Evolutionary conservation across 202 grass and related monocot genomes (phyloP).

Genomic region (Miscanthus sacchariflorus): DNA sequence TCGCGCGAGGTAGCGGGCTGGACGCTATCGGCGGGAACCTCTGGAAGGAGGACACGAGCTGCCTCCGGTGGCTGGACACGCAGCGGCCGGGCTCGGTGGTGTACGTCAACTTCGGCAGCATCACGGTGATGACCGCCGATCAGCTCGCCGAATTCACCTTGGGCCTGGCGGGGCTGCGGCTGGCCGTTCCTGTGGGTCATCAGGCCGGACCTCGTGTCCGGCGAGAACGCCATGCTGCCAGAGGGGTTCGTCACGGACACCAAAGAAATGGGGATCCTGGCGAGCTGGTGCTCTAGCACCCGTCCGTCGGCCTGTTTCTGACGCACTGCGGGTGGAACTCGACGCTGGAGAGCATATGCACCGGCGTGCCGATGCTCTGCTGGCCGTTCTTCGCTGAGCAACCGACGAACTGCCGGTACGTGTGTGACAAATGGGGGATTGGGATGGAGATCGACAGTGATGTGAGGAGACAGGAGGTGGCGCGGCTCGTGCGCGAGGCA

Average conservation of each 20-base stretch:
- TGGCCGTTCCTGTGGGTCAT: too few relatives aligned
- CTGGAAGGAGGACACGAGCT: slow-evolving; percentile 71
- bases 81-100: slow-evolving; percentile 54
- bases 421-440: slow-evolving; percentile 58
- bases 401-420: slow-evolving; percentile 57
- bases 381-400: slow-evolving; percentile 88
- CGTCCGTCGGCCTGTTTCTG: slow-evolving; percentile 60
- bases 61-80: slow-evolving; percentile 60
- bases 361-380: slow-evolving; percentile 64
- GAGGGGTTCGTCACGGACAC: too few relatives aligned
- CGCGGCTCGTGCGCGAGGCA: slow-evolving; percentile 52
- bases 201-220: too few relatives aligned
- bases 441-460: slow-evolving; percentile 66
- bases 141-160: slow-evolving; percentile 47
- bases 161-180: too few relatives aligned
- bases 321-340: slow-evolving; percentile 82
- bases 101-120: slow-evolving; percentile 91
- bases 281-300: slow-evolving; percentile 54
- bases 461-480: slow-evolving; percentile 66
- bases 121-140: slow-evolving; percentile 56
- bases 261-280: too few relatives aligned
- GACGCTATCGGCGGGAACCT: slow-evolving; percentile 54
- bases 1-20: background rate
- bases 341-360: slow-evolving; percentile 61
- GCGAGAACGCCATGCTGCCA: too few relatives aligned